Evolutionary conservation across 768 basidiomycete species (phyloP).

Genomic region (Xerocomellus chrysenteron): DNA sequence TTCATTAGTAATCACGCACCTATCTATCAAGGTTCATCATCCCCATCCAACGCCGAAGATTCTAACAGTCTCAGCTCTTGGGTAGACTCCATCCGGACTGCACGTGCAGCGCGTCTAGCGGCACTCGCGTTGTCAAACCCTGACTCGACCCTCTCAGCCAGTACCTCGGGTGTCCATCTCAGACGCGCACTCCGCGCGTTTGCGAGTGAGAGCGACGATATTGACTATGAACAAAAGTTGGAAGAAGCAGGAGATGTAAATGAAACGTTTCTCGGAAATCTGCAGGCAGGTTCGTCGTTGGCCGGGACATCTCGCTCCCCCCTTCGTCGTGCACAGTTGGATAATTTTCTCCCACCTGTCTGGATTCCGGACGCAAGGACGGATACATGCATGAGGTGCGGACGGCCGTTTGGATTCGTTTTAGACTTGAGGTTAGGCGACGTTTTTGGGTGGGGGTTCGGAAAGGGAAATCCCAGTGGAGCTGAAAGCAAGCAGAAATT

Average conservation of each 20-base stretch:
- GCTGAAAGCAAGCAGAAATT: slow-evolving; percentile 14
- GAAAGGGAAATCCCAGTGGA: slow-evolving; percentile 39
- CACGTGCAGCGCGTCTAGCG: slow-evolving; percentile 69
- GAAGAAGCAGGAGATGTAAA: slow-evolving; percentile 46
- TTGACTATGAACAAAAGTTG: slow-evolving; percentile 43
- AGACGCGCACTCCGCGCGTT: slow-evolving; percentile 74
- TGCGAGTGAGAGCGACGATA: slow-evolving; percentile 40
- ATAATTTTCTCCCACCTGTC: slow-evolving; percentile 81
- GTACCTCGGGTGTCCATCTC: slow-evolving; percentile 71
- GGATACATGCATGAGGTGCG: slow-evolving; percentile 84
- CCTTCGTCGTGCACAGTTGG: slow-evolving; percentile 28
- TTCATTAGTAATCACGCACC: background rate
- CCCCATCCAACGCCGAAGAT: background rate
- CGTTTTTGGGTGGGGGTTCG: slow-evolving; percentile 28
- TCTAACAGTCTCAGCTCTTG: slow-evolving; percentile 49
- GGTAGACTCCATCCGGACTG: slow-evolving; percentile 63
- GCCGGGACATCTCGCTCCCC: background rate
- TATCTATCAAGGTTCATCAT: slow-evolving; percentile 5
- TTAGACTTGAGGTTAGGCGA: slow-evolving; percentile 27
- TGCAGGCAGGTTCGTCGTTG: background rate
- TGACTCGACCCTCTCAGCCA: slow-evolving; percentile 80
- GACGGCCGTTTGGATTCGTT: slow-evolving; percentile 61
- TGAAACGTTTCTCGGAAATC: background rate
- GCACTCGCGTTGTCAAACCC: slow-evolving; percentile 71
- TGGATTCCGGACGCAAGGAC: slow-evolving; percentile 91